Conservation (phyloP, 1,284 basidiomycete species). For the Naganishia sp. region DNA sequence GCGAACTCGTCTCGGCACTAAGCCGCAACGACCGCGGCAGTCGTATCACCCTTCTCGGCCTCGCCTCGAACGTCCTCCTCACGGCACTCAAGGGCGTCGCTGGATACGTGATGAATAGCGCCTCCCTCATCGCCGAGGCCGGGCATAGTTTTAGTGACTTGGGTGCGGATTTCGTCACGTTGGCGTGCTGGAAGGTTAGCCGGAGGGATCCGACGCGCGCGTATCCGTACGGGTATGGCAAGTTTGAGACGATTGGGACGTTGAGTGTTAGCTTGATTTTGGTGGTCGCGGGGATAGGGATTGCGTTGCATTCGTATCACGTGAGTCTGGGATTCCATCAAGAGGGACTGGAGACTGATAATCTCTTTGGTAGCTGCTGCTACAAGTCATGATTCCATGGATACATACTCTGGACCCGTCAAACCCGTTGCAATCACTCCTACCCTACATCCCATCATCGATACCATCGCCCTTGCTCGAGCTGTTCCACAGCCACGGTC, state of each 20-base stretch:
- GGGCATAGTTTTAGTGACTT: constrained; percentile 91
- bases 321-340: constrained; percentile 34
- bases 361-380: constrained; percentile 41
- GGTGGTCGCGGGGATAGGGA: constrained; percentile 79
- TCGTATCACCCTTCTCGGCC: constrained; percentile 74
- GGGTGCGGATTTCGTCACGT: constrained; percentile 83
- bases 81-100: constrained; percentile 81
- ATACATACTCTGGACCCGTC: constrained; percentile 52
- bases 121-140: constrained; percentile 89
- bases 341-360: neutral
- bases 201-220: constrained; percentile 65
- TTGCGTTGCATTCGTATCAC: constrained; percentile 87
- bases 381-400: constrained; percentile 53
- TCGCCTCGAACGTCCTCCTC: constrained; percentile 80
- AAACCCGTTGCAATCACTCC: constrained; percentile 43
- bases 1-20: constrained; percentile 67
- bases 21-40: constrained; percentile 75
- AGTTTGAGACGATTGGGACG: constrained; percentile 92
- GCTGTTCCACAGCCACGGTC: constrained; percentile 52
- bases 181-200: constrained; percentile 87
- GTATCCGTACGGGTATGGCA: constrained; percentile 66
- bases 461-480: constrained; percentile 53
- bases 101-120: constrained; percentile 81
- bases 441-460: constrained; percentile 45
- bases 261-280: constrained; percentile 79